Base-by-base conservation (phyloP, 1,139 yeast species). In the Zhuliangozyma parablackwelliae region DNA sequence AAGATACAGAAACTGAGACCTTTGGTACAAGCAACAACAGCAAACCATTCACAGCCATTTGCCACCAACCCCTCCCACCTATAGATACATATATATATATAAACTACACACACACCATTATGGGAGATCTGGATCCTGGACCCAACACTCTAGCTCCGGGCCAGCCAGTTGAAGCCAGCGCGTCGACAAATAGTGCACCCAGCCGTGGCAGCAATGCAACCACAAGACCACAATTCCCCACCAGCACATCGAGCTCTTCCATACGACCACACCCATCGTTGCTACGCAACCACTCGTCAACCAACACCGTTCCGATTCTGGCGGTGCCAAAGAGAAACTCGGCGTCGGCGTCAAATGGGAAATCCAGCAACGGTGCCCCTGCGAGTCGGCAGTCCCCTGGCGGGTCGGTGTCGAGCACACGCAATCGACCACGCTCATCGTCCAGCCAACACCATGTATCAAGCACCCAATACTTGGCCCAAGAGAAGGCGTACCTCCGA, bases 401-500 rank as follows among this genome's bases (percentile, higher is more conserved):
- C 11, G 28, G 12, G 11, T 26, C 28, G 28, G 10, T n/a, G 12
- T 26, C 28, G 7, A 11, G 11, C 28, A 11, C 11, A 6, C 11
- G 12, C 28, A 23, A 3, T 7, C 24, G 24, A 2, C 24, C 24
- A 26, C 45, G 58, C 16, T 51, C 59, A 5, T 33, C 55, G 11
- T 42, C 51, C 24, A 56, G 50, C 29, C 50, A 44, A 41, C 56
- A 54, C 30, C 56, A 54, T 29, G 54, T 51, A 34, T 51, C 48
- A 29, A 61, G 63, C 30, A 46, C 56, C 30, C 76, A 67, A 47
- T 77, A 75, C 51, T 60, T 70, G 34, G 78, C 80, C 2, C 92
- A 85, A 50, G 95, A 86, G 55, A 72, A 75, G 49, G 78, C 81
- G 0, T 86, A 86, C 53, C 57, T 86, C 38, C 74, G 75, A 41